Conservation (phyloP, 225 moss, liverwort and hornwort species). For the Physcomitrium patens region DNA sequence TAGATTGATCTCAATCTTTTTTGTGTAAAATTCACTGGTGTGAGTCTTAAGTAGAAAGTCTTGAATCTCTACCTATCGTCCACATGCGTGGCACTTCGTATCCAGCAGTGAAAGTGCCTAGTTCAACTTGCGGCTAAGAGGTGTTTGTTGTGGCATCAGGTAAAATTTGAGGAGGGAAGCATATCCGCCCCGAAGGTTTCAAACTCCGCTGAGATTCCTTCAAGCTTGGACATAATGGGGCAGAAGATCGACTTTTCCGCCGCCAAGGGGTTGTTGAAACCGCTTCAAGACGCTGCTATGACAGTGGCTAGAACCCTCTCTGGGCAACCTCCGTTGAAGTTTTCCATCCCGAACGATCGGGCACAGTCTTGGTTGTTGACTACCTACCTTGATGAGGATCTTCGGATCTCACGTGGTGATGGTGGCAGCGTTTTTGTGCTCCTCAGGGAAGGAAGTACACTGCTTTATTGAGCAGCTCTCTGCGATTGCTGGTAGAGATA, state of each 20-base stretch:
- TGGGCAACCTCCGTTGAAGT: conserved; percentile 85
- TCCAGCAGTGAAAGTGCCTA: neutral
- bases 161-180: conserved; percentile 91
- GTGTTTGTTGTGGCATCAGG: conserved; percentile 50
- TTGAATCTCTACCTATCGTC: neutral
- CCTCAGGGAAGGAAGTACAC: conserved; percentile 70
- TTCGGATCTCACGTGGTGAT: conserved; percentile 91
- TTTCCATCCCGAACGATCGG: conserved; percentile 69
- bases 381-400: conserved; percentile 87
- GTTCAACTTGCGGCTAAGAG: neutral
- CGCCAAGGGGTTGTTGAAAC: conserved; percentile 67
- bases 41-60: neutral
- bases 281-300: conserved; percentile 76
- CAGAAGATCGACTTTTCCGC: conserved; percentile 69
- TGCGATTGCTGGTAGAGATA: conserved; percentile 54
- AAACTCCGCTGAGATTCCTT: conserved; percentile 67
- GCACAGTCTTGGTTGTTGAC: conserved; percentile 97
- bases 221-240: conserved; percentile 78
- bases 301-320: conserved; percentile 74
- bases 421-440: conserved; percentile 92
- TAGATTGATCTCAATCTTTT: too few relatives aligned
- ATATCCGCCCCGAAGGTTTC: conserved; percentile 84
- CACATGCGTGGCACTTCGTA: neutral
- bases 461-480: conserved; percentile 50
- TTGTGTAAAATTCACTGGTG: neutral